phyloP scores from a whole-genome alignment of 1,284 basidiomycete species.

The Pyrrhoderma noxium region DNA sequence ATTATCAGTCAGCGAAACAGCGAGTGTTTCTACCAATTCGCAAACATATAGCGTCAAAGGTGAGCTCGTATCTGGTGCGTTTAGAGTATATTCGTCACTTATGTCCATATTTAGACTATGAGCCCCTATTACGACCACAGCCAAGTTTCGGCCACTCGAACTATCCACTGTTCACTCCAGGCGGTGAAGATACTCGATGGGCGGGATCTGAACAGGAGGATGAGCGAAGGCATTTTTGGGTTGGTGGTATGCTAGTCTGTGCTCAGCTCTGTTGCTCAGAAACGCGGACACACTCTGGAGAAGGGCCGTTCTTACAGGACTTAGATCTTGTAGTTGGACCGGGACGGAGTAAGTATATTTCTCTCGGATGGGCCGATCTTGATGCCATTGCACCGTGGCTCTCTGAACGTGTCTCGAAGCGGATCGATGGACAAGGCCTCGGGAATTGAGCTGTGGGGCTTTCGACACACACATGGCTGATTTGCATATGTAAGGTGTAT shows the following conservation, averaged over 20 bases:
- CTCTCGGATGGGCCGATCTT: conserved; percentile 62
- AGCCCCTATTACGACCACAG: conserved; percentile 44
- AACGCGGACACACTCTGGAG: conserved; percentile 31
- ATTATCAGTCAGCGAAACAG: not conserved
- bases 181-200: conserved; percentile 64
- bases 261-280: conserved; percentile 51
- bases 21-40: not conserved
- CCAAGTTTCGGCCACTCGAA: conserved; percentile 47
- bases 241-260: conserved; percentile 64
- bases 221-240: conserved; percentile 61
- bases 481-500: not conserved
- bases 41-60: not conserved
- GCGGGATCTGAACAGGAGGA: conserved; percentile 41
- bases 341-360: conserved; percentile 53
- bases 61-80: not conserved
- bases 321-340: conserved; percentile 41
- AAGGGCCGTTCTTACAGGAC: conserved; percentile 37
- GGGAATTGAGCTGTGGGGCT: conserved; percentile 29
- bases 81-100: not conserved
- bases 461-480: not conserved
- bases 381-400: conserved; percentile 72
- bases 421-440: conserved; percentile 60
- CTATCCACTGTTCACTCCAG: conserved; percentile 67
- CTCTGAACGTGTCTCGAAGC: conserved; percentile 50
- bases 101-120: conserved; percentile 4